Evolutionary conservation across 306 rosid genomes (phyloP), one percentile per base, ranked within the genome.

Genomic region (Sicyos baderoa): DNA sequence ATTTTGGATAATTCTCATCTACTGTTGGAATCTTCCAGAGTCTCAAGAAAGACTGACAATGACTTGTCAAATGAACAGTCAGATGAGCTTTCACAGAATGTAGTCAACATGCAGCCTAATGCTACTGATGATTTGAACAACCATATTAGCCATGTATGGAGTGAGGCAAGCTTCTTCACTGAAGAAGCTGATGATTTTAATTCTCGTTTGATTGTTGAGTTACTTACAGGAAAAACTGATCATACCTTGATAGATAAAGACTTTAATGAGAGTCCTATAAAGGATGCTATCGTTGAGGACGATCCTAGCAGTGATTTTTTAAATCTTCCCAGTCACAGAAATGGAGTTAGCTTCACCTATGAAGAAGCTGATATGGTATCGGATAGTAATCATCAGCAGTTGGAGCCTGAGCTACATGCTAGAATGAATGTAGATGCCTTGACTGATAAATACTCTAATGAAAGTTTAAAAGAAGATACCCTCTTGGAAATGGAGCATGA

Each of bases 391-490:
- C 54, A 21, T 23, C 62, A 72, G 66, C 79, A 35, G 76, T 81
- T 76, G 37, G 78, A 73, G 48, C 62, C 81, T 40, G 58, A 50
- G 47, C 53, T 72, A 37, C 74, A 73, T 50, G 3, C 23, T 35
- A 72, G 77, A 53, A 78, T 68, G 49, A 65, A 70, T 77, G 80
- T 48, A 53, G 81, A 76, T 73, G 69, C 59, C 68, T 37, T 57
- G 52, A 68, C 73, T 5, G 65, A 62, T 58, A 82, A 71, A 75
- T 67, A 67, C 68, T 68, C 66, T 10, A 77, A 2, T 55, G 61
- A 53, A 27, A 13, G 61, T 65, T 21, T 65, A 21, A 22, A 21
- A 45, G 23, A 83, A 54, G 68, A 62, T 79, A 53, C 72, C 65
- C 40, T 44, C 56, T 6, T 66, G 76, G 25, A 35, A 68, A 4